Percentiles rank a stretch among this genome's conserved stretches.
Evolutionary conservation across 192 early-diverging fungal genomes (phyloP).

Genomic region (Umbelopsis vinacea): DNA sequence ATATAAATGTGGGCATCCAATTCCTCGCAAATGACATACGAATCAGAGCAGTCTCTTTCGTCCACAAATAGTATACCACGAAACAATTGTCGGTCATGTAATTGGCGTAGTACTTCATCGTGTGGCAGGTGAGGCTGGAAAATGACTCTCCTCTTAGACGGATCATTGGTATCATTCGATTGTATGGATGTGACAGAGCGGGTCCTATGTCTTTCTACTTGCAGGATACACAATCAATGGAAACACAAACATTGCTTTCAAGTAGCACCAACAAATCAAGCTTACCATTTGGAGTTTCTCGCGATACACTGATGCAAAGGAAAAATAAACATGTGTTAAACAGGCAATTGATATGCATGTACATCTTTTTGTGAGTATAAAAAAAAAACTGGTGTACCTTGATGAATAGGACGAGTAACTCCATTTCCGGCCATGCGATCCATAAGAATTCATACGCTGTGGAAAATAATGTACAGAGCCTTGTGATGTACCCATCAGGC

Average conservation of each 20-base stretch:
- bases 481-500: background rate
- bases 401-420: conserved; percentile 3
- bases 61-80: conserved; percentile 80
- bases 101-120: conserved; percentile 42
- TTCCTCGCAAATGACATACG: conserved; percentile 81
- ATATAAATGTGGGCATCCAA: conserved; percentile 75
- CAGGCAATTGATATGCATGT: background rate
- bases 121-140: conserved; percentile 52
- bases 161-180: conserved; percentile 33
- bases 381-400: too few species aligned
- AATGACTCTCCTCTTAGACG: conserved; percentile 43
- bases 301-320: background rate
- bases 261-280: too few species aligned
- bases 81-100: conserved; percentile 52
- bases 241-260: too few species aligned
- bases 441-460: conserved; percentile 2
- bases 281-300: conserved; percentile 11
- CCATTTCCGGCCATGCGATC: background rate
- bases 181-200: background rate
- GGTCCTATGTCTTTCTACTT: background rate
- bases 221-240: too few species aligned
- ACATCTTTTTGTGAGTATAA: background rate
- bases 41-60: conserved; percentile 77
- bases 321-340: background rate
- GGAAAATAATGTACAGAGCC: background rate